A percentile compares a stretch with the other conserved stretches of the same genome.
Evolutionary conservation across 202 grass and related monocot species (phyloP).

Genomic region (Zoysia matrella): DNA sequence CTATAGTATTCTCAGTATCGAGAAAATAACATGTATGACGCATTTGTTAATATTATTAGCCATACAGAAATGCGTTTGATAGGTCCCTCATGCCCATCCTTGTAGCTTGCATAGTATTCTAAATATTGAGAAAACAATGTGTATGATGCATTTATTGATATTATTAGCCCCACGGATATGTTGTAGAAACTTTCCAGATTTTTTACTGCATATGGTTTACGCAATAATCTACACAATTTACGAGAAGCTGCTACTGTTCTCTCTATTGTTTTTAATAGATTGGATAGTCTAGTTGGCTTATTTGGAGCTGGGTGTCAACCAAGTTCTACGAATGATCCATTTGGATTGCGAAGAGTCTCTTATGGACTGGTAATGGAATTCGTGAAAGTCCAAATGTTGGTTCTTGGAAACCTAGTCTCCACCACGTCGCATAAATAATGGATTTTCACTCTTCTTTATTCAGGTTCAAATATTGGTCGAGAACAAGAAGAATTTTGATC

Average conservation of each 20-base stretch:
- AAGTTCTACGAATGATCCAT: constrained; percentile 94
- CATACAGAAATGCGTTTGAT: background rate
- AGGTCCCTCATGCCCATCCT: too few relatives aligned
- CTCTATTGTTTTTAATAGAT: constrained; percentile 50
- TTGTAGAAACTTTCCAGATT: background rate
- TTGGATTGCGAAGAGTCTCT: constrained; percentile 84
- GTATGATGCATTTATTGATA: too few relatives aligned
- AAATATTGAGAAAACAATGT: too few relatives aligned
- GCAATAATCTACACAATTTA: background rate
- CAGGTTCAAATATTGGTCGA: constrained; percentile 94
- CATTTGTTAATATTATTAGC: constrained; percentile 5
- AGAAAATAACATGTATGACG: background rate
- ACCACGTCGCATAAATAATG: background rate
- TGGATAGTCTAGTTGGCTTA: constrained; percentile 97
- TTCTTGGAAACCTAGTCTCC: background rate
- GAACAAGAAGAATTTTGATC: constrained; percentile 87
- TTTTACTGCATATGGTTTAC: background rate
- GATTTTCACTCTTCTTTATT: constrained; percentile 48
- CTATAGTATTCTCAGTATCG: background rate
- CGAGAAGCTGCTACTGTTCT: background rate
- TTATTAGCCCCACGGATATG: background rate
- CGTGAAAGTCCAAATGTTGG: constrained; percentile 21
- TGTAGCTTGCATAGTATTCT: too few relatives aligned
- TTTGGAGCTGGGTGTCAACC: constrained; percentile 96
- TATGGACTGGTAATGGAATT: constrained; percentile 84